These are phyloP conservation scores for Gloeopeniophorella convolvens DNA, from an alignment of 768 basidiomycete species.

Conservation along the genomic window DNA sequence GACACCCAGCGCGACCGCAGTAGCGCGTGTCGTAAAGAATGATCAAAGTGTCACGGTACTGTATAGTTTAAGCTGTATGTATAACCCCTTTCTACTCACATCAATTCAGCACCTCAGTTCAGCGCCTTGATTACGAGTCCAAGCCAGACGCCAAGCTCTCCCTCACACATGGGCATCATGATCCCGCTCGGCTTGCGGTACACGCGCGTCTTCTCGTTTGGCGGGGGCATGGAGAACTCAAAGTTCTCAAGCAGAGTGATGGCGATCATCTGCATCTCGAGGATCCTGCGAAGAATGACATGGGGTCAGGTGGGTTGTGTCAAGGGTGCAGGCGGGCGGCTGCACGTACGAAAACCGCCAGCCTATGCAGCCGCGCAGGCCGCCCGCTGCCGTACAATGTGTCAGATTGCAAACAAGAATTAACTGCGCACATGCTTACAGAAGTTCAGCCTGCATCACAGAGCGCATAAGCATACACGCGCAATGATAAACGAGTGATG, in stretches of 20 bases:
- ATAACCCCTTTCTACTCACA: too few relatives aligned
- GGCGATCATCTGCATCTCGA: slow-evolving; percentile 6
- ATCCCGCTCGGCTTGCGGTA: slow-evolving; percentile 1
- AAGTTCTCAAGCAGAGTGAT: too few relatives aligned
- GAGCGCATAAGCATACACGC: background rate
- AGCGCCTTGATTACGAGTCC: slow-evolving; percentile 1
- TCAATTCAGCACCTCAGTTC: too few relatives aligned
- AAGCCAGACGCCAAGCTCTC: background rate
- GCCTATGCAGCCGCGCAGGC: background rate
- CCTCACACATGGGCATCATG: slow-evolving; percentile 2
- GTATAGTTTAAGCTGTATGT: too few relatives aligned
- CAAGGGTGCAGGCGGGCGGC: too few relatives aligned
- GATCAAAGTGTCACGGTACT: too few relatives aligned
- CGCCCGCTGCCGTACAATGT: background rate
- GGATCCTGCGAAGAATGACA: background rate
- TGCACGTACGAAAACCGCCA: slow-evolving; percentile 2
- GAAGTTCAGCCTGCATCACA: slow-evolving; percentile 6
- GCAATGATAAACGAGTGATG: too few relatives aligned
- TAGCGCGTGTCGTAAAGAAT: too few relatives aligned
- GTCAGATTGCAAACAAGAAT: too few relatives aligned
- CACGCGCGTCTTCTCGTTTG: background rate
- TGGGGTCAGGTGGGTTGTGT: background rate
- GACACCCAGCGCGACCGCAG: too few relatives aligned
- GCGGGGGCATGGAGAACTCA: too few relatives aligned
- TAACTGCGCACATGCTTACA: background rate